Evolutionary conservation across 2,329 filamentous ascomycete genomes (phyloP).

Genomic region (Epichloe gansuensis): DNA sequence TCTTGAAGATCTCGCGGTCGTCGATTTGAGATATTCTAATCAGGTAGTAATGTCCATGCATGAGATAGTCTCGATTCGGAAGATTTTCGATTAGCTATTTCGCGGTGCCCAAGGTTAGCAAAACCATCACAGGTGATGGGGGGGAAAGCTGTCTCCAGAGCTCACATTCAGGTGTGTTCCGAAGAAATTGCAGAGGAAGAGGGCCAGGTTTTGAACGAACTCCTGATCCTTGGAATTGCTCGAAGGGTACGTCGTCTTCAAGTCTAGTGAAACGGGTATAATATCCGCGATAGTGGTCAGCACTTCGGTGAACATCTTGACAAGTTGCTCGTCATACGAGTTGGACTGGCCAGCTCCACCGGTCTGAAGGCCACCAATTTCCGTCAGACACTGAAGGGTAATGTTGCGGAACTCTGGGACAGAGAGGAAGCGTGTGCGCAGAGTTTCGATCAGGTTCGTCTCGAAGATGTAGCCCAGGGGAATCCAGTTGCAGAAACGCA

Average conservation of each 20-base stretch:
- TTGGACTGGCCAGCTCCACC: conserved; percentile 52
- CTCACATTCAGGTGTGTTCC: conserved; percentile 74
- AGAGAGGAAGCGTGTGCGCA: conserved; percentile 84
- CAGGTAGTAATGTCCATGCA: conserved; percentile 94
- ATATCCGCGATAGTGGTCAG: conserved; percentile 86
- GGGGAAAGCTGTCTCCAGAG: neutral
- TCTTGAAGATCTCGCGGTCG: conserved; percentile 98
- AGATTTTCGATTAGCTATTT: conserved; percentile 79
- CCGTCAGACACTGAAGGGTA: conserved; percentile 90
- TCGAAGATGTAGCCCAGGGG: conserved; percentile 98
- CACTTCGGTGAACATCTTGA: conserved; percentile 97
- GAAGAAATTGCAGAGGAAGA: conserved; percentile 97
- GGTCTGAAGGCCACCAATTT: conserved; percentile 89
- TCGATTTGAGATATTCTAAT: conserved; percentile 98
- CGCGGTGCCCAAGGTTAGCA: neutral
- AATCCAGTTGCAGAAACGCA: conserved; percentile 98
- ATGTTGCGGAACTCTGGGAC: conserved; percentile 93
- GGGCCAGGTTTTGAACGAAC: conserved; percentile 90
- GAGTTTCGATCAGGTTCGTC: conserved; percentile 86
- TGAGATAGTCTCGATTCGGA: conserved; percentile 86
- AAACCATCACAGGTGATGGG: neutral
- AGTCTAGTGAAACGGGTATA: conserved; percentile 77
- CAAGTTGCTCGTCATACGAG: conserved; percentile 86
- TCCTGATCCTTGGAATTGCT: conserved; percentile 93
- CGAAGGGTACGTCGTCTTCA: conserved; percentile 80